Conservation (phyloP, 1,139 yeast species). For the Candida labiduridarum region DNA sequence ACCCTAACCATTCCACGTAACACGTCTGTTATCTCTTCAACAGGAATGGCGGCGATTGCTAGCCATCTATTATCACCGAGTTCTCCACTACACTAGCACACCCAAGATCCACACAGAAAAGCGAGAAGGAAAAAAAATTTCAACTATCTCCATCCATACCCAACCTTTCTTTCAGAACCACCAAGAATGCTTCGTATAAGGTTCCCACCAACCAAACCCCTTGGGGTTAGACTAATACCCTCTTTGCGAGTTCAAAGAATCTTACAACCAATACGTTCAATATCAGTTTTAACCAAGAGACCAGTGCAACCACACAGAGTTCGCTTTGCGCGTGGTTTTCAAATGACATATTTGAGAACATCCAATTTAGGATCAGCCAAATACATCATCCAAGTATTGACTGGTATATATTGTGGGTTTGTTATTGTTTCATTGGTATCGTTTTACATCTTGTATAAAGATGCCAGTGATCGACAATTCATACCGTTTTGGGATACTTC, state of each 20-base stretch:
- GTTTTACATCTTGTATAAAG: conserved; percentile 42
- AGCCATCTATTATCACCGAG: background rate
- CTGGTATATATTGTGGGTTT: conserved; percentile 50
- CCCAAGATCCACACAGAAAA: background rate
- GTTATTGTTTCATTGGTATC: conserved; percentile 42
- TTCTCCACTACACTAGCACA: too few relatives aligned
- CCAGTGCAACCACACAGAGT: background rate
- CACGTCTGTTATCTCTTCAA: too few relatives aligned
- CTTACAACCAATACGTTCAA: background rate
- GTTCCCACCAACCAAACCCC: background rate
- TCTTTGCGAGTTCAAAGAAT: background rate
- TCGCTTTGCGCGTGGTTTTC: background rate
- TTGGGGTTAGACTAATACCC: background rate
- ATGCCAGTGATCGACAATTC: conserved; percentile 42
- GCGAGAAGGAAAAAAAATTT: background rate
- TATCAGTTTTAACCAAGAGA: background rate
- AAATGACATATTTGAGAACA: conserved; percentile 2
- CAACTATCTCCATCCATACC: background rate
- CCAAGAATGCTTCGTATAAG: background rate
- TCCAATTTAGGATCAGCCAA: conserved; percentile 27
- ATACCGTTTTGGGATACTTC: conserved; percentile 43
- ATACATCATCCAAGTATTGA: conserved; percentile 35
- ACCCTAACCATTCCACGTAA: too few relatives aligned
- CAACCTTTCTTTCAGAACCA: background rate
- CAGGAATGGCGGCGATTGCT: background rate